Base-by-base conservation (phyloP, 2,329 filamentous ascomycete species). In the Calycina marina region DNA sequence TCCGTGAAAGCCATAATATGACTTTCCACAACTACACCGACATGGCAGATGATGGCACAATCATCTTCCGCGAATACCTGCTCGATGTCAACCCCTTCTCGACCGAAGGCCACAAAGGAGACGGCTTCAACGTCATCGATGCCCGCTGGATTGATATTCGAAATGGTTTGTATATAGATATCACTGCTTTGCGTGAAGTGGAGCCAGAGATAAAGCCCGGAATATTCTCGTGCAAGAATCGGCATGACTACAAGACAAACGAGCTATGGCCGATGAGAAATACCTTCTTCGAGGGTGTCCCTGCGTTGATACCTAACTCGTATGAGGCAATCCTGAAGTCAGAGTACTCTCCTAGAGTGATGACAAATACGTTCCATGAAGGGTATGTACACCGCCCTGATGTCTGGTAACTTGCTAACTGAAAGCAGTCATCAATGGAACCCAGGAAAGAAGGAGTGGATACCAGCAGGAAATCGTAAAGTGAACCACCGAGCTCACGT, bases 141-240 rank as follows among this genome's bases (percentile, higher is more conserved):
- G 82, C 76, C 14, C 67, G 83, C 28, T 92, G 80, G 79, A 81
- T 90, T 49, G 81, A 90, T 54, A 65, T 66, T 37, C 56, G 59
- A 34, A 90, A 76, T 45, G 82, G 82, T 29, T 65, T 88, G 48
- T 92, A 80, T 54, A 74, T 90, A 53, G 82, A 90, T 53, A 84
- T 92, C 48, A 90, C 83, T 1, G 81, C 71, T 9, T 57, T 90
- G 20, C 69, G 70, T 31, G 77, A 84, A 58, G 69, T 76, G 13
- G 63, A 82, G 18, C 65, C 69, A 0, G 58, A 60, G 11, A 54
- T 53, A 2, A 46, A 58, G 13, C 78, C 80, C 0, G 77, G 78
- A 5, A 53, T 79, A 17, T 81, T 77, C 71, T 73, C 70, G 47
- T 88, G 81, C 59, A 88, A 88, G 60, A 86, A 90, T 50, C 67